Base-by-base conservation (phyloP, 129 eudicot genomes). In the Centrapalus pauciflorus region DNA sequence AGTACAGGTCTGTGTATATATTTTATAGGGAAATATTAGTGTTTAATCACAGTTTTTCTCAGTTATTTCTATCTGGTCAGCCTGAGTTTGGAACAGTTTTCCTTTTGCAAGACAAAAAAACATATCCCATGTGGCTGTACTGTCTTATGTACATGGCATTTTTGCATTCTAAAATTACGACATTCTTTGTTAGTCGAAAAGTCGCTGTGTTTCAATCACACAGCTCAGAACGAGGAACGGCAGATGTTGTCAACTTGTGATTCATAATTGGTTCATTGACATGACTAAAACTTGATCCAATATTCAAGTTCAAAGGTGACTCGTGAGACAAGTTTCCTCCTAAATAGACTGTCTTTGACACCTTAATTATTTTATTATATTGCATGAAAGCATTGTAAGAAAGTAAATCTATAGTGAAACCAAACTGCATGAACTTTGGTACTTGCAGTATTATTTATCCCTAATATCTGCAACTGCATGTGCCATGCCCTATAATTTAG, bases 1-100 rank as follows among this genome's bases (percentile, higher is more conserved):
- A 7, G 97, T 94, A 58, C 99, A 94, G 95, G 97, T 94, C 20
- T 26, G 56, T 67, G 43, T 38, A 48, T 67, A 66, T 67, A 6
- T 14, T 40, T 8, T 61, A 20, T 45, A n/a, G 16, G 16, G 12
- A 14, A 12, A 26, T 0, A 11, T 56, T 2, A 24, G 25, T 61
- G 20, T 50, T 20, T 13, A 41, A 12, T 23, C 58, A 34, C 12
- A 34, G 33, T 4, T 28, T 57, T 16, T 59, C 51, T 63, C 55
- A 30, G 63, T 60, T 33, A 25, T 24, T 30, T 16, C 38, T 7
- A 8, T 20, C 32, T 34, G 29, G 21, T 43, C 21, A 34, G 33
- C 7, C 11, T 61, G 35, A 14, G 20, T 12, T 12, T n/a, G n/a
- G n/a, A n/a, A n/a, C n/a, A n/a, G n/a, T n/a, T 45, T 41, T 43